phyloP scores from a whole-genome alignment of 306 rosid species.

The Bauhinia variegata region DNA sequence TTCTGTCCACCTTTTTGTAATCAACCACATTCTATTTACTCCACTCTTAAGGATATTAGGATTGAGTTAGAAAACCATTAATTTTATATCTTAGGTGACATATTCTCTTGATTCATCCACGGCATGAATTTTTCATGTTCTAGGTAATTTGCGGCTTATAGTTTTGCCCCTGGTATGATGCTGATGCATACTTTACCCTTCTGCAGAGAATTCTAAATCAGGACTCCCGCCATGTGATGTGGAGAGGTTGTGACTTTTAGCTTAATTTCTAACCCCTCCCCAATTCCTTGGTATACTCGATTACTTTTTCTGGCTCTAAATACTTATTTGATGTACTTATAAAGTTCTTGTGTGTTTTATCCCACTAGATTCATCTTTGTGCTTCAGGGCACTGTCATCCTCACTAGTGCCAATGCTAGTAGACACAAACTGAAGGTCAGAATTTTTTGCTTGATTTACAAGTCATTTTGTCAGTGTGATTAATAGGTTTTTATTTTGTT shows the following conservation, averaged over 20 bases:
- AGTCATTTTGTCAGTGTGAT: slow-evolving; percentile 29
- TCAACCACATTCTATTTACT: too few relatives aligned
- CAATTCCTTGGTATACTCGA: background rate
- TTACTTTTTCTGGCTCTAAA: slow-evolving; percentile 21
- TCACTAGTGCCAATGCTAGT: slow-evolving; percentile 47
- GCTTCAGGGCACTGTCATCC: slow-evolving; percentile 69
- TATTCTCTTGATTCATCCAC: slow-evolving; percentile 8
- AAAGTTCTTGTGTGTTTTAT: slow-evolving; percentile 38
- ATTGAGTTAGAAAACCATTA: slow-evolving; percentile 2
- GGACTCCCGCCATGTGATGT: slow-evolving; percentile 60
- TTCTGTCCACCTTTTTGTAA: too few relatives aligned
- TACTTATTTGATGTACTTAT: slow-evolving; percentile 27
- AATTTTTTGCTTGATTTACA: slow-evolving; percentile 22
- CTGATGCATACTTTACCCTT: slow-evolving; percentile 42
- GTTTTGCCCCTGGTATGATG: slow-evolving; percentile 21
- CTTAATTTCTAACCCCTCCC: slow-evolving; percentile 25
- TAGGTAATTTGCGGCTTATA: slow-evolving; percentile 11
- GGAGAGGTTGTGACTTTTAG: slow-evolving; percentile 61
- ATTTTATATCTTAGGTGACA: slow-evolving; percentile 5
- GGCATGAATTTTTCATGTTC: slow-evolving; percentile 14
- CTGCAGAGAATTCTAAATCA: slow-evolving; percentile 70
- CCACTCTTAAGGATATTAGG: too few relatives aligned
- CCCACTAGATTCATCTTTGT: slow-evolving; percentile 79
- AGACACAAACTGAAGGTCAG: slow-evolving; percentile 60
- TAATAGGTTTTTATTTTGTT: slow-evolving; percentile 18